Conservation (phyloP, 108 stramenopile genomes). For the Hondaea fermentalgiana region DNA sequence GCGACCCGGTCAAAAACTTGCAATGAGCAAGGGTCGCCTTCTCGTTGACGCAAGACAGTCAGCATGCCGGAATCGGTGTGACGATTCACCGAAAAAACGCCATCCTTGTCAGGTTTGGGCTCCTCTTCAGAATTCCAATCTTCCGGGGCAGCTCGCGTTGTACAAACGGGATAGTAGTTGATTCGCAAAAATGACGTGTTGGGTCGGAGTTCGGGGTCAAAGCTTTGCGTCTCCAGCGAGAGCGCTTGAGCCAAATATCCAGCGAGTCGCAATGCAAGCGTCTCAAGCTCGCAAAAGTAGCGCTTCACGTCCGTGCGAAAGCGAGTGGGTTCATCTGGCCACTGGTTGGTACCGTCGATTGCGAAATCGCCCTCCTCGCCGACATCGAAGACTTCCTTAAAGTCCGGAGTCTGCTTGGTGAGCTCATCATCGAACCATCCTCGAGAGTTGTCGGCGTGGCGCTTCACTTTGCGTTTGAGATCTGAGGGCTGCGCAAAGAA, state of each 20-base stretch:
- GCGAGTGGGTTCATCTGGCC: slow-evolving; percentile 48
- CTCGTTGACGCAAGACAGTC: slow-evolving; percentile 67
- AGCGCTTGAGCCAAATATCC: slow-evolving; percentile 21
- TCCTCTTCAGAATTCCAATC: not conserved
- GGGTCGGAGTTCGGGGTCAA: slow-evolving; percentile 20
- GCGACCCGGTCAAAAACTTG: slow-evolving; percentile 53
- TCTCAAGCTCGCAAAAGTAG: slow-evolving; percentile 62
- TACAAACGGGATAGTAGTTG: slow-evolving; percentile 33
- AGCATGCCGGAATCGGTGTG: slow-evolving; percentile 83
- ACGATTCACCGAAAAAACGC: slow-evolving; percentile 32
- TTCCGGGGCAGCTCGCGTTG: not conserved
- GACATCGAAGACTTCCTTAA: slow-evolving; percentile 75
- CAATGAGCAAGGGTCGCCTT: slow-evolving; percentile 54
- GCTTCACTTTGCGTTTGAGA: slow-evolving; percentile 56
- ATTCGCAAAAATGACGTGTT: slow-evolving; percentile 44
- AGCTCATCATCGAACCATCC: slow-evolving; percentile 87
- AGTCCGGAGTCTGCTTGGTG: slow-evolving; percentile 75
- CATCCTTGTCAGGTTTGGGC: not conserved
- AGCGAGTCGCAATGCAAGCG: slow-evolving; percentile 47
- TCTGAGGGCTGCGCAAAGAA: slow-evolving; percentile 68
- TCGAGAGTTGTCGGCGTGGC: slow-evolving; percentile 61
- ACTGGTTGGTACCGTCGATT: slow-evolving; percentile 72
- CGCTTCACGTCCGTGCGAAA: slow-evolving; percentile 51
- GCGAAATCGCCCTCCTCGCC: slow-evolving; percentile 42
- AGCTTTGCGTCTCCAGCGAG: not conserved